These are phyloP conservation scores for Naganishia vishniacii DNA, from an alignment of 768 basidiomycete species.

Conservation along the genomic window DNA sequence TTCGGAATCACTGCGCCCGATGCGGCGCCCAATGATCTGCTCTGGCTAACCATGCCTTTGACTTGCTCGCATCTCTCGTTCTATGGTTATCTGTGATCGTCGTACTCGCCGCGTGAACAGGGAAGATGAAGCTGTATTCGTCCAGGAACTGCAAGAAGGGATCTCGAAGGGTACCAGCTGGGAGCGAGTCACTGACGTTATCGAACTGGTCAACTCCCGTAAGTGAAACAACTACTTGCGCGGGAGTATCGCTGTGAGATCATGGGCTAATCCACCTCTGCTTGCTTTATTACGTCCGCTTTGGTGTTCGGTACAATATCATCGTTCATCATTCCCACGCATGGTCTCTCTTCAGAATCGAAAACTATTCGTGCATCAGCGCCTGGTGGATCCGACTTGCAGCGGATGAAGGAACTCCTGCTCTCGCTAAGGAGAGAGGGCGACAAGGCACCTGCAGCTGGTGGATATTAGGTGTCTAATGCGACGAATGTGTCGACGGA, in stretches of 20 bases:
- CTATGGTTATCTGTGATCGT: too few relatives aligned
- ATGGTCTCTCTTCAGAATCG: conserved; percentile 57
- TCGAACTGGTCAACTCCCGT: conserved; percentile 87
- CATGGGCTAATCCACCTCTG: background rate
- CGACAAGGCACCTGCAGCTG: conserved; percentile 82
- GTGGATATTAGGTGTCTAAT: conserved; percentile 64
- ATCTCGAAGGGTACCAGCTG: conserved; percentile 89
- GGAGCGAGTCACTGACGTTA: conserved; percentile 79
- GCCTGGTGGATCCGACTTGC: conserved; percentile 78
- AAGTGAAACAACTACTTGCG: conserved; percentile 29
- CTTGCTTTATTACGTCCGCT: background rate
- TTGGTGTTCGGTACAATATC: too few relatives aligned
- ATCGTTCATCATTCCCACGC: background rate
- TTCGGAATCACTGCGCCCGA: too few relatives aligned
- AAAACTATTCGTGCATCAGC: conserved; percentile 87
- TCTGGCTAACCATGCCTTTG: too few relatives aligned
- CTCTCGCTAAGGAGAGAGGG: conserved; percentile 84
- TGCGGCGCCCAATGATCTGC: too few relatives aligned
- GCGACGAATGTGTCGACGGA: background rate
- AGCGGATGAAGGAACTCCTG: conserved; percentile 86
- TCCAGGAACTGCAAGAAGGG: conserved; percentile 64
- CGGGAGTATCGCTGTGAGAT: too few relatives aligned
- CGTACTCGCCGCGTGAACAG: conserved; percentile 51
- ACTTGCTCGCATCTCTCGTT: background rate
- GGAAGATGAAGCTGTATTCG: conserved; percentile 77